Percentiles rank a stretch among this genome's conserved stretches.
These are phyloP conservation scores for Batkoa obscura DNA, from an alignment of 371 early-diverging fungal species.

Conservation along the genomic window DNA sequence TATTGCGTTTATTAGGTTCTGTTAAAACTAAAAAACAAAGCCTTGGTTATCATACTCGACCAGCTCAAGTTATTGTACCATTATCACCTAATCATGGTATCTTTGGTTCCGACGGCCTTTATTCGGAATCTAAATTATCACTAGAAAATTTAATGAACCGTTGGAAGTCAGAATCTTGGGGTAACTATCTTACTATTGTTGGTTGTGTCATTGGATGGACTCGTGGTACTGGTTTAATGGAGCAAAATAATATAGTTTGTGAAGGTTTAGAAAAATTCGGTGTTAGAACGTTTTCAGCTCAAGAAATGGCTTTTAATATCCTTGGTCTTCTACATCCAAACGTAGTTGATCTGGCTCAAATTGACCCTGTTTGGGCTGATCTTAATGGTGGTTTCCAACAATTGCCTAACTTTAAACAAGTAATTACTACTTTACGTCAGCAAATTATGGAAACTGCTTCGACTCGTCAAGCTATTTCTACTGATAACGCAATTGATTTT, in stretches of 20 bases:
- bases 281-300: constrained; percentile 79
- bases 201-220: constrained; percentile 97
- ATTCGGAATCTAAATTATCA: constrained; percentile 84
- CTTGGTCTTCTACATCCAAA: constrained; percentile 76
- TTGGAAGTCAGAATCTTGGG: constrained; percentile 85
- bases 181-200: constrained; percentile 64
- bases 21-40: constrained; percentile 67
- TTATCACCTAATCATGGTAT: constrained; percentile 92
- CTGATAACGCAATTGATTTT: constrained; percentile 57
- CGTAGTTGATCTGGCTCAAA: constrained; percentile 55
- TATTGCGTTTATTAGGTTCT: constrained; percentile 59
- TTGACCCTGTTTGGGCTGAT: constrained; percentile 83
- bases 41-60: constrained; percentile 61
- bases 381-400: constrained; percentile 81
- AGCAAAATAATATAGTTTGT: constrained; percentile 76
- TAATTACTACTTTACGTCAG: constrained; percentile 49
- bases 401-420: constrained; percentile 58
- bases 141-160: constrained; percentile 82
- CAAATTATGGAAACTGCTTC: constrained; percentile 66
- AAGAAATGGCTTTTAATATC: constrained; percentile 91
- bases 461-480: constrained; percentile 64
- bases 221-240: constrained; percentile 91
- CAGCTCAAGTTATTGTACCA: constrained; percentile 79
- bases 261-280: constrained; percentile 80
- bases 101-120: constrained; percentile 85